A percentile compares a stretch with the other conserved stretches of the same genome.
Evolutionary conservation across 768 basidiomycete species (phyloP).

Genomic region (Boletus pseudopeckii): DNA sequence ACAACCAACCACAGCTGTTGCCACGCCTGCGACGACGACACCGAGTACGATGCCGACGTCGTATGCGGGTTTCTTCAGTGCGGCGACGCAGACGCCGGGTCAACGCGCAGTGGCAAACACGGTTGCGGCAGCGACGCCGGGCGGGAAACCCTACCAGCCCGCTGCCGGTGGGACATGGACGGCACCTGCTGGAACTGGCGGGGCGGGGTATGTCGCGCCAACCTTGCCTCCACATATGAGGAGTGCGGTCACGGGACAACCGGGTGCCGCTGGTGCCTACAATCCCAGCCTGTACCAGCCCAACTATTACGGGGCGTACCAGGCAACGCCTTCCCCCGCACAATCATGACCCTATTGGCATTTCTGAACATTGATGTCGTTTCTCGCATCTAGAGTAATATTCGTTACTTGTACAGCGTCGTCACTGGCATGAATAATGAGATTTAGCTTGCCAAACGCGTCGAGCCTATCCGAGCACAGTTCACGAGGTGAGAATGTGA

Average conservation of each 20-base stretch:
- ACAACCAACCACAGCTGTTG: constrained; percentile 35
- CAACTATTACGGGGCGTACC: constrained; percentile 33
- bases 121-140: constrained; percentile 32
- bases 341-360: constrained; percentile 19
- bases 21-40: constrained; percentile 22
- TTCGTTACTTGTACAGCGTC: constrained; percentile 11
- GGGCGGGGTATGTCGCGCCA: constrained; percentile 30
- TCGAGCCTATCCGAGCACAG: background rate
- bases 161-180: constrained; percentile 25
- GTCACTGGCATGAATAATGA: constrained; percentile 20
- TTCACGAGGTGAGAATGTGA: background rate
- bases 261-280: constrained; percentile 18
- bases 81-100: constrained; percentile 27
- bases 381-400: constrained; percentile 19
- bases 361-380: background rate
- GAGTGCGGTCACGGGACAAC: constrained; percentile 23
- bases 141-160: constrained; percentile 32
- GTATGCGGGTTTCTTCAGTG: constrained; percentile 42
- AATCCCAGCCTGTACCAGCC: constrained; percentile 25
- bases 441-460: background rate
- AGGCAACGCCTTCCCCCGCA: constrained; percentile 30
- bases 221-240: constrained; percentile 44
- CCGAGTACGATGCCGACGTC: constrained; percentile 30
- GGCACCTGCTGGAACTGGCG: constrained; percentile 21
- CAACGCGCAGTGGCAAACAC: constrained; percentile 58